Evolutionary conservation across 2,329 filamentous ascomycete genomes (phyloP), one percentile per base, ranked within the genome.

Genomic region (Claviceps purpurea): DNA sequence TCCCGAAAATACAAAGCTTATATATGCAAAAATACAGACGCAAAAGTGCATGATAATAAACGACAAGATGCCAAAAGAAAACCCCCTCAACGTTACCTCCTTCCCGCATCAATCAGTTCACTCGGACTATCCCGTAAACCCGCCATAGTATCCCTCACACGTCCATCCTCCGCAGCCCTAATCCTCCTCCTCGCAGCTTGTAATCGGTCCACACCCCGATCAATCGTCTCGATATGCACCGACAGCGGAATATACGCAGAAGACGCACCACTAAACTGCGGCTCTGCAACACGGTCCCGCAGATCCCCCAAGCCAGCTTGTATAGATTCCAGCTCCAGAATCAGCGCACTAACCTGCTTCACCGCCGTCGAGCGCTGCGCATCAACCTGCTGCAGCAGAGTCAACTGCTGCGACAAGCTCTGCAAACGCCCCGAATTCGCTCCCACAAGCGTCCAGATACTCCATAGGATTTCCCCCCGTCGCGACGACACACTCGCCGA

Each of bases 171-270:
- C 16, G 78, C 66, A 34, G 71, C 74, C 51, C 77, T 70, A 18
- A 80, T 77, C 55, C 78, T 76, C 43, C 76, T 73, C 54, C 85
- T 73, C 47, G 82, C 81, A 22, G 70, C 67, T 63, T 87, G 82
- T 55, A 93, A 68, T 56, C 87, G 73, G 65, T 89, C 84, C 1
- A 90, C 79, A 0, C 85, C 84, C 48, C 79, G 71, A 53, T 85
- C 75, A 55, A 93, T 89, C 52, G 81, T 82, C 58, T 88, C 81
- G 42, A 93, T 82, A 62, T 93, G 86, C 43, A 88, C 82, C 49
- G 77, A 76, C 4, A 93, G 69, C 2, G 86, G 85, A 10, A 88
- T 72, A 11, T 55, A 54, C 1, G 55, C 54, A 3, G 60, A 64
- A 20, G 60, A 59, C 7, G 70, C 69, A 26, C 72, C 74, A 11